Evolutionary conservation across 108 stramenopile species (phyloP).

Genomic region (Cyclotella kingstonii): DNA sequence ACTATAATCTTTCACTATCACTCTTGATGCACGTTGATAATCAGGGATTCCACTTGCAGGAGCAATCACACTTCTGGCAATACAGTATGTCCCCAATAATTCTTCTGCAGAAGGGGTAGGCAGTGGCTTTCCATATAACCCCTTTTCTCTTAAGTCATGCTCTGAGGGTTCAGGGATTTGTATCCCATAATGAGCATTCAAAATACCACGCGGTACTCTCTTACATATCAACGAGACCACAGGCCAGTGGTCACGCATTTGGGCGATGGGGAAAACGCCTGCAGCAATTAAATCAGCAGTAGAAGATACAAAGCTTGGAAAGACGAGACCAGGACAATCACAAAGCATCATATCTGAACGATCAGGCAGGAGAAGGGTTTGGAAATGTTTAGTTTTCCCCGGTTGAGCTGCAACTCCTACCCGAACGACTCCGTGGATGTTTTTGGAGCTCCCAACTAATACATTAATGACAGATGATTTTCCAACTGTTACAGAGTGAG

Average conservation of each 20-base stretch:
- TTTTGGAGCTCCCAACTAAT: constrained; percentile 85
- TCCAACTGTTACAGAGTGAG: constrained; percentile 78
- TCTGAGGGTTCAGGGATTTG: constrained; percentile 67
- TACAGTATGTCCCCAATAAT: constrained; percentile 87
- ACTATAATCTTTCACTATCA: constrained; percentile 94
- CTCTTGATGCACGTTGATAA: constrained; percentile 87
- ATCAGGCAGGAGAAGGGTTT: constrained; percentile 92
- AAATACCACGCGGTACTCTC: constrained; percentile 86
- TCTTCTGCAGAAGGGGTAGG: constrained; percentile 83
- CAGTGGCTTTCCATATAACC: constrained; percentile 34
- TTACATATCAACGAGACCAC: constrained; percentile 85
- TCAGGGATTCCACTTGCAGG: constrained; percentile 89
- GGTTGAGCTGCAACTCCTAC: constrained; percentile 97
- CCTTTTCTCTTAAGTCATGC: constrained; percentile 58
- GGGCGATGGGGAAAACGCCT: constrained; percentile 96
- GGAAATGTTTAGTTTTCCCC: constrained; percentile 99
- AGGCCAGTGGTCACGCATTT: constrained; percentile 95
- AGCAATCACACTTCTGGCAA: constrained; percentile 87
- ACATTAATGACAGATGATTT: constrained; percentile 98
- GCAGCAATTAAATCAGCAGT: constrained; percentile 95
- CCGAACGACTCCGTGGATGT: constrained; percentile 85
- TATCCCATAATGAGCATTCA: constrained; percentile 92
- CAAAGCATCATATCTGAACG: constrained; percentile 87
- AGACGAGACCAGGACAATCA: constrained; percentile 99
- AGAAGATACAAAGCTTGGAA: constrained; percentile 96